A percentile compares a stretch with the other conserved stretches of the same genome.
These are phyloP conservation scores for Hemisphaericaspora xylofermentans DNA, from an alignment of 1,139 yeast species.

Conservation along the genomic window DNA sequence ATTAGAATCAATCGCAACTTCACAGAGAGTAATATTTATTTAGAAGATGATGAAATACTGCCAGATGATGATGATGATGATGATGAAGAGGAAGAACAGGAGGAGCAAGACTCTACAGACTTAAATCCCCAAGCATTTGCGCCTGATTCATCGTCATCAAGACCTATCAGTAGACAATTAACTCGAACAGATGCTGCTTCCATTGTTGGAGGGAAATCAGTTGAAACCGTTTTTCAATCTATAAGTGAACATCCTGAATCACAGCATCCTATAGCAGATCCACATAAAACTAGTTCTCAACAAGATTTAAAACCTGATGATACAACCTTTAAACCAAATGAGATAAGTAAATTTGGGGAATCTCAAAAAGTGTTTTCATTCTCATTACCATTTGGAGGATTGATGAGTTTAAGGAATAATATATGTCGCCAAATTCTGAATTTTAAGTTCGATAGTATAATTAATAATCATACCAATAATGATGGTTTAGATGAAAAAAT, in stretches of 20 bases:
- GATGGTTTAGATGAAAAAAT: slow-evolving; percentile 30
- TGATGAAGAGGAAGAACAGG: slow-evolving; percentile 7
- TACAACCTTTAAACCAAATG: slow-evolving; percentile 12
- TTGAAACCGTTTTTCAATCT: slow-evolving; percentile 7
- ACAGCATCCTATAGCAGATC: slow-evolving; percentile 19
- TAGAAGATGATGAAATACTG: slow-evolving; percentile 12
- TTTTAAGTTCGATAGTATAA: slow-evolving; percentile 15
- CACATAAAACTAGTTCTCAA: slow-evolving; percentile 12
- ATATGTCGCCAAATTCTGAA: slow-evolving; percentile 10
- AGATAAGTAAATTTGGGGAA: slow-evolving; percentile 12
- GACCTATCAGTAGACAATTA: slow-evolving; percentile 13
- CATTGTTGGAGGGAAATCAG: slow-evolving; percentile 39
- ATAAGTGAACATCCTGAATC: slow-evolving; percentile 2
- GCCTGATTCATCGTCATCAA: background rate
- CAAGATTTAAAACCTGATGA: slow-evolving; percentile 12
- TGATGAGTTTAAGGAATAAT: slow-evolving; percentile 21
- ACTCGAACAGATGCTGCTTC: slow-evolving; percentile 37
- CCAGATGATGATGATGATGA: slow-evolving; percentile 10
- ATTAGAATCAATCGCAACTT: background rate
- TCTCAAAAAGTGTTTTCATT: slow-evolving; percentile 40
- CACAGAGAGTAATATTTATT: slow-evolving; percentile 4
- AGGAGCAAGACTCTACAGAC: slow-evolving; percentile 1
- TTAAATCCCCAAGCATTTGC: background rate
- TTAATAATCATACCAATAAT: slow-evolving; percentile 18
- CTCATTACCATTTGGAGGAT: slow-evolving; percentile 39